Conservation (phyloP, 2,329 filamentous ascomycete species). For the Pyricularia pennisetigena region DNA sequence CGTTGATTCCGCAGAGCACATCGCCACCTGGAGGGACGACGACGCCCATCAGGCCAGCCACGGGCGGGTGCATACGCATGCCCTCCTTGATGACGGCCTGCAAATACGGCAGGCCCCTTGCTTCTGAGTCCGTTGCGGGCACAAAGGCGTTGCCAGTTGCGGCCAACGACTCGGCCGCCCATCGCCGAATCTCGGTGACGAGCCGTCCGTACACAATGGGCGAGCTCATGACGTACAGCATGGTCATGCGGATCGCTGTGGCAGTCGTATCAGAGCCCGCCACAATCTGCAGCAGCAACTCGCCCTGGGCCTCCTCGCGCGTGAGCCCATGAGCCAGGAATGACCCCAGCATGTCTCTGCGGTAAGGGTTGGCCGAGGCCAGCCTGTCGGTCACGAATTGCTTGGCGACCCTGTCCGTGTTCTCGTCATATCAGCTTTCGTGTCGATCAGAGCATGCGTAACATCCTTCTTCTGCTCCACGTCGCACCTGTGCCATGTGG, state of each 20-base stretch:
- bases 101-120: slow-evolving; percentile 32
- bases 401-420: slow-evolving; percentile 26
- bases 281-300: slow-evolving; percentile 27
- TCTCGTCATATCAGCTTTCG: neutral
- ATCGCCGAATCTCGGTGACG: slow-evolving; percentile 23
- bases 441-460: neutral
- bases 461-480: neutral
- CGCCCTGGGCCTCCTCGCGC: slow-evolving; percentile 30
- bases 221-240: slow-evolving; percentile 17
- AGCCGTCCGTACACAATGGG: slow-evolving; percentile 14
- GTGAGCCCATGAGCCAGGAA: slow-evolving; percentile 28
- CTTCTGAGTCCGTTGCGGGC: slow-evolving; percentile 24
- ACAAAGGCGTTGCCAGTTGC: slow-evolving; percentile 11
- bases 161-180: slow-evolving; percentile 11
- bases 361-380: slow-evolving; percentile 16
- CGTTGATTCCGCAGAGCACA: slow-evolving; percentile 24
- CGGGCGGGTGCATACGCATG: slow-evolving; percentile 34
- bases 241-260: slow-evolving; percentile 15
- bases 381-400: slow-evolving; percentile 19
- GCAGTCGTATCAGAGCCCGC: slow-evolving; percentile 20
- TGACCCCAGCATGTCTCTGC: slow-evolving; percentile 27
- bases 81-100: slow-evolving; percentile 40
- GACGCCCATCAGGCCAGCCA: slow-evolving; percentile 21
- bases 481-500: neutral
- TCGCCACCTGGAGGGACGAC: slow-evolving; percentile 26